These are phyloP conservation scores for Verbascum thapsus DNA, from an alignment of 257 asterid species.

Conservation along the genomic window DNA sequence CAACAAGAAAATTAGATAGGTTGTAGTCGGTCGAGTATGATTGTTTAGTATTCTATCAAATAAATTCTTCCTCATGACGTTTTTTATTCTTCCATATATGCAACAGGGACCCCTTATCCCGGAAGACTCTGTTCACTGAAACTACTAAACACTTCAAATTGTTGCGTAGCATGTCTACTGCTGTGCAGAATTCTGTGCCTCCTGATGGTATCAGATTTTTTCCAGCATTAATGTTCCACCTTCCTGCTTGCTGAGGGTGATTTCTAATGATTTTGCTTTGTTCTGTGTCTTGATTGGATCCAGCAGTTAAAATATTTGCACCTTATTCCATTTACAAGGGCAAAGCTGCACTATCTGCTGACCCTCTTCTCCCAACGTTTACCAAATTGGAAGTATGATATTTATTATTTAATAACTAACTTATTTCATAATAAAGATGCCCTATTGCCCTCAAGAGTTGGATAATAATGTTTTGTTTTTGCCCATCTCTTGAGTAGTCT, in stretches of 20 bases:
- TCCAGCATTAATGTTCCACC: background rate
- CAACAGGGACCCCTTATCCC: slow-evolving; percentile 32
- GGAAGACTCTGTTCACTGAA: slow-evolving; percentile 24
- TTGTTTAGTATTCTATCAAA: slow-evolving; percentile 13
- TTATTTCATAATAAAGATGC: slow-evolving; percentile 3
- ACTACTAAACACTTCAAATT: slow-evolving; percentile 29
- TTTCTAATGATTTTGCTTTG: slow-evolving; percentile 26
- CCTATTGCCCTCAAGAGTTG: slow-evolving; percentile 6
- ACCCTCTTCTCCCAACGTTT: slow-evolving; percentile 67
- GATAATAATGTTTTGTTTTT: slow-evolving; percentile 7
- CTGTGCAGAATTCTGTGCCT: slow-evolving; percentile 34
- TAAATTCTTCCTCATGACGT: slow-evolving; percentile 10
- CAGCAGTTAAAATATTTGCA: slow-evolving; percentile 55
- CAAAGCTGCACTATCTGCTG: slow-evolving; percentile 81
- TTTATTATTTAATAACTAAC: slow-evolving; percentile 15
- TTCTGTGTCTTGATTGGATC: slow-evolving; percentile 28
- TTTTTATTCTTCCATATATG: slow-evolving; percentile 22
- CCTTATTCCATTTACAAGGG: slow-evolving; percentile 85
- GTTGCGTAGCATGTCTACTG: slow-evolving; percentile 38
- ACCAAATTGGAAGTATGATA: slow-evolving; percentile 62
- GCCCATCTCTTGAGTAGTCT: slow-evolving; percentile 42
- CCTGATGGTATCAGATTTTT: slow-evolving; percentile 41
- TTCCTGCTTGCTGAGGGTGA: slow-evolving; percentile 1
- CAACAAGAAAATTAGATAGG: slow-evolving; percentile 1
- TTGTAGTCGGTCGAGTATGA: background rate